Conservation (phyloP, 345 rosid species). For the Pugionium dolabratum region DNA sequence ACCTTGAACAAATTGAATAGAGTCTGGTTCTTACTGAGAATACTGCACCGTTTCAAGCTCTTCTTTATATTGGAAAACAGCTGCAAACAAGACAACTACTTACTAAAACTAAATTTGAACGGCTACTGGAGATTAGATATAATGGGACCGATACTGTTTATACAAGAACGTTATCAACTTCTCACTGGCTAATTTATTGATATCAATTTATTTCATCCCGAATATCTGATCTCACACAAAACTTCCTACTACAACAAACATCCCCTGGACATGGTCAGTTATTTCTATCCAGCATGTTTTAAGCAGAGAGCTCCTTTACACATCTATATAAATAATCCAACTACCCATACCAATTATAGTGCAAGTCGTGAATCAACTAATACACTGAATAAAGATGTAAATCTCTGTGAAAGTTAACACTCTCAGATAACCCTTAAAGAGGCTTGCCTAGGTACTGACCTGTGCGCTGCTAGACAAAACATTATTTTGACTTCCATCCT, state of each 20-base stretch:
- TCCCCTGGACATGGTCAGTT: conserved; percentile 14
- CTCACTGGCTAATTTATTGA: conserved; percentile 16
- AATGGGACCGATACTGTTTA: background rate
- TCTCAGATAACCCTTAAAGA: conserved; percentile 19
- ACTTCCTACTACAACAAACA: conserved; percentile 31
- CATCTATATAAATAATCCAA: conserved; percentile 22
- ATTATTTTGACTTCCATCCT: conserved; percentile 91
- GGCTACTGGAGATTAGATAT: conserved; percentile 1
- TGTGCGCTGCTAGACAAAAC: conserved; percentile 95
- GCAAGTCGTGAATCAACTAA: conserved; percentile 6
- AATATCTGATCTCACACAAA: background rate
- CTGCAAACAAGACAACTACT: conserved; percentile 45
- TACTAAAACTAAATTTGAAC: conserved; percentile 10
- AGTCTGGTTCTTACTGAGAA: conserved; percentile 84
- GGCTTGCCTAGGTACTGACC: conserved; percentile 49
- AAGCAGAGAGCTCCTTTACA: conserved; percentile 5
- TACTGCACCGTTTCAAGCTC: conserved; percentile 96
- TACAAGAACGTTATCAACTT: conserved; percentile 1
- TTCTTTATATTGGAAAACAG: conserved; percentile 87
- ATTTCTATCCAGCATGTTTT: conserved; percentile 20
- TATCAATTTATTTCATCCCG: background rate
- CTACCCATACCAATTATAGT: conserved; percentile 5
- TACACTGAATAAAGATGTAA: conserved; percentile 15
- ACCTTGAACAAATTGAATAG: conserved; percentile 90
- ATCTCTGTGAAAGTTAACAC: conserved; percentile 18